Evolutionary conservation across 306 rosid genomes (phyloP), one percentile per base, ranked within the genome.

Genomic region (Purshia tridentata): DNA sequence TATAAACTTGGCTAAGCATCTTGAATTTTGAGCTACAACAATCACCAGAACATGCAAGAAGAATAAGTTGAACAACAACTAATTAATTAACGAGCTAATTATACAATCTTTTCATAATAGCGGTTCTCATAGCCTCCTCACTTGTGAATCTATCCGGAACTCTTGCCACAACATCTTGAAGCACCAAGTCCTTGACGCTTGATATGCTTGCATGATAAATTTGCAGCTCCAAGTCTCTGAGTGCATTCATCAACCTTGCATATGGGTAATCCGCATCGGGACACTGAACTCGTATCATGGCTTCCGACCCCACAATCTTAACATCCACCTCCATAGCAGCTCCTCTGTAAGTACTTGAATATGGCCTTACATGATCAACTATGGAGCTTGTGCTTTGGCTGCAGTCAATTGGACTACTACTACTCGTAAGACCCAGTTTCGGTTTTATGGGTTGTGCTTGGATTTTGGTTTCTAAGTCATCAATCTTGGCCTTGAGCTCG

Each of bases 151-250:
- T 74, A 16, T 52, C 47, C 9, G 87, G 89, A 67, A 87, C 39
- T 72, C 76, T 76, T 5, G 81, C 87, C 18, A 87, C 83, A n/a
- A 87, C 77, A 46, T 82, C 86, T 76, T 84, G 91, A 15, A 87
- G 78, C 83, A 87, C 73, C 6, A 80, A 5, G 14, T 85, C 87
- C 47, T 87, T 82, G 55, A 87, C 81, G 46, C 74, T 84, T 9
- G 89, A 80, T 6, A 84, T 64, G 49, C 86, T 80, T 20, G 87
- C 87, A 52, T 84, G 84, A 20, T 78, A 82, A 54, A 84, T 54
- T 46, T 73, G 77, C 44, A 87, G 45, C 37, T 76, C 66, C 6
- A 87, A 67, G 6, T 80, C 82, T 54, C 76, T 75, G 0, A 87
- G 65, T 44, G 80, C 85, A 68, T 73, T 75, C 87, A 87, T 66